Percentiles rank a stretch among this genome's conserved stretches.
phyloP scores from a whole-genome alignment of 345 rosid genomes.

The Arabis alpina region DNA sequence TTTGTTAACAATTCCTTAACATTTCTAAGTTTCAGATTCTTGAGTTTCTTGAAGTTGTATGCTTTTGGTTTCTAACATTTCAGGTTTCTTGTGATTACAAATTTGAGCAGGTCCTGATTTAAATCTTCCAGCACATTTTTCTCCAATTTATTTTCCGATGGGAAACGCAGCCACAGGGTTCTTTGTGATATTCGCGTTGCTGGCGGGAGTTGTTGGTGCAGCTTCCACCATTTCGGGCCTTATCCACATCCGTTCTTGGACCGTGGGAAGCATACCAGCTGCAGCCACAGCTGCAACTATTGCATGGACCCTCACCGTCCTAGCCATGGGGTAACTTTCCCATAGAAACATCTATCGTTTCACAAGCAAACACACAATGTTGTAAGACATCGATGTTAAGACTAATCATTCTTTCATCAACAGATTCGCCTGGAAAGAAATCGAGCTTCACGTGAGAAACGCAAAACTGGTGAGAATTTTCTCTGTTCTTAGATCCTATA shows the following conservation, averaged over 20 bases:
- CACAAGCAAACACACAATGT: slow-evolving; percentile 7
- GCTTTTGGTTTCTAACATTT: slow-evolving; percentile 29
- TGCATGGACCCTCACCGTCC: slow-evolving; percentile 92
- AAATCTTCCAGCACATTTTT: slow-evolving; percentile 88
- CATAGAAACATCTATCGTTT: slow-evolving; percentile 1
- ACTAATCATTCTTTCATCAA: slow-evolving; percentile 33
- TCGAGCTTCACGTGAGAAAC: slow-evolving; percentile 68
- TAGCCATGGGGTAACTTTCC: slow-evolving; percentile 81
- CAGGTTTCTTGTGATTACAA: neutral
- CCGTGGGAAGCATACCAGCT: slow-evolving; percentile 60
- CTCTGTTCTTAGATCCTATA: neutral
- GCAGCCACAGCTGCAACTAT: slow-evolving; percentile 78
- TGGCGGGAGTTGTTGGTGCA: slow-evolving; percentile 88
- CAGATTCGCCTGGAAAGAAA: slow-evolving; percentile 94
- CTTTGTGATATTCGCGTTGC: slow-evolving; percentile 75
- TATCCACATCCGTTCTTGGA: slow-evolving; percentile 75
- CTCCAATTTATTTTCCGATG: slow-evolving; percentile 90
- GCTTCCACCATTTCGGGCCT: slow-evolving; percentile 76
- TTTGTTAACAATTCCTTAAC: neutral
- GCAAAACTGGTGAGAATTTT: slow-evolving; percentile 68
- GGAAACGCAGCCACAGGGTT: slow-evolving; percentile 99
- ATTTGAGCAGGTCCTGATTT: slow-evolving; percentile 65
- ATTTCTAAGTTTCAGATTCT: neutral
- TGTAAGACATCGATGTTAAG: neutral
- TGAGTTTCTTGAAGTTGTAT: neutral